Conservation (phyloP, 441 rosid species). For the Raphanus hybrid region DNA sequence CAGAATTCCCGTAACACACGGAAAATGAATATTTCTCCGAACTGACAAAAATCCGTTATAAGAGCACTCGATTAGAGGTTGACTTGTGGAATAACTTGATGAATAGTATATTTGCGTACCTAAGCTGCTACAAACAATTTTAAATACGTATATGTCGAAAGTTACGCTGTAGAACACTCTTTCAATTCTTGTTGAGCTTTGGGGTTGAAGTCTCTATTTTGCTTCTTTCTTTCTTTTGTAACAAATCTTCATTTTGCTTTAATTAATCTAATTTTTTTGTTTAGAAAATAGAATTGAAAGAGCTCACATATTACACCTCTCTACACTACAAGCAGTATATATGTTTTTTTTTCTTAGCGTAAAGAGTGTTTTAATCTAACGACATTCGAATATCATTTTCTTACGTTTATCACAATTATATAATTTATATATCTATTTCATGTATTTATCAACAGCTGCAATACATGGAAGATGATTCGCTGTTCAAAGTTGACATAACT, state of each 20-base stretch:
- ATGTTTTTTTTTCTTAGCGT: background rate
- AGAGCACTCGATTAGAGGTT: constrained; percentile 32
- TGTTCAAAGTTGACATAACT: constrained; percentile 17
- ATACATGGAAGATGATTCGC: background rate
- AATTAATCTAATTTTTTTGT: background rate
- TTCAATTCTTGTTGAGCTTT: background rate
- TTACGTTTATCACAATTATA: background rate
- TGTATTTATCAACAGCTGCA: background rate
- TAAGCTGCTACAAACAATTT: background rate
- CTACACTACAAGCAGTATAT: background rate
- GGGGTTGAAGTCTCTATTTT: constrained; percentile 1
- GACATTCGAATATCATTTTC: background rate
- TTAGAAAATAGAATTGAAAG: background rate
- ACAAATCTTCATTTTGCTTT: too few species aligned
- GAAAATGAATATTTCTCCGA: constrained; percentile 14
- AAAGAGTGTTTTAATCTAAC: background rate
- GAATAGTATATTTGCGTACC: background rate
- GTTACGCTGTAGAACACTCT: background rate
- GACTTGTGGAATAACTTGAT: background rate
- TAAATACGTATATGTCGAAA: background rate
- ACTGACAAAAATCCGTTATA: constrained; percentile 27
- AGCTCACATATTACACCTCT: background rate
- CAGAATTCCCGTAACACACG: constrained; percentile 19
- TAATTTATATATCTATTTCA: background rate
- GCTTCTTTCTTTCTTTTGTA: background rate